A percentile compares a stretch with the other conserved stretches of the same genome.
Evolutionary conservation across 176 grass and related monocot species (phyloP).

Genomic region (Cenchrus americanus): DNA sequence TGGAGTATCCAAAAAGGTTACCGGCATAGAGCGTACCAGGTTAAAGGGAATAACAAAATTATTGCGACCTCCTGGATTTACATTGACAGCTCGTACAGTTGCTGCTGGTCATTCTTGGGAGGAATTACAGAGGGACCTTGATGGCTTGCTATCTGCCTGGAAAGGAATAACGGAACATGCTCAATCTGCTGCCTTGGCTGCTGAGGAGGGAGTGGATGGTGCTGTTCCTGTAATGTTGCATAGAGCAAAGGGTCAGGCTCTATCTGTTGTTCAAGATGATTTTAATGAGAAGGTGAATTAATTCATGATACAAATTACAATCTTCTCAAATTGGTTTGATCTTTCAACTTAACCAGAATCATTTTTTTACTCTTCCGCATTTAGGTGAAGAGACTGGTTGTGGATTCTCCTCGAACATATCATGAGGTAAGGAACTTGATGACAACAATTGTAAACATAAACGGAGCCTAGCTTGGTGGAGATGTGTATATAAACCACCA

Average conservation of each 20-base stretch:
- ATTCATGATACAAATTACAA: slow-evolving; percentile 19
- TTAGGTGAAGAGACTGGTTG: slow-evolving; percentile 84
- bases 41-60: slow-evolving; percentile 79
- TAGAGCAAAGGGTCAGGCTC: slow-evolving; percentile 75
- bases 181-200: slow-evolving; percentile 83
- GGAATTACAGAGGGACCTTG: slow-evolving; percentile 88
- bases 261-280: slow-evolving; percentile 93
- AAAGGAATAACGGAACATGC: slow-evolving; percentile 86
- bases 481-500: not conserved
- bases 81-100: slow-evolving; percentile 76
- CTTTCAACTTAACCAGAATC: slow-evolving; percentile 41
- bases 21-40: slow-evolving; percentile 64
- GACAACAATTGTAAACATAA: not conserved
- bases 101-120: slow-evolving; percentile 88
- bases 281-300: slow-evolving; percentile 92
- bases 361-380: slow-evolving; percentile 28
- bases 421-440: slow-evolving; percentile 64
- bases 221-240: slow-evolving; percentile 89
- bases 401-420: slow-evolving; percentile 94
- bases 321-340: slow-evolving; percentile 28
- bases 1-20: slow-evolving; percentile 87
- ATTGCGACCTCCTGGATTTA: slow-evolving; percentile 76
- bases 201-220: slow-evolving; percentile 78
- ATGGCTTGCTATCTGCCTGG: slow-evolving; percentile 81
- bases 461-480: not conserved